Base-by-base conservation (phyloP, 768 basidiomycete species). In the Xanthoconium stramineum region DNA sequence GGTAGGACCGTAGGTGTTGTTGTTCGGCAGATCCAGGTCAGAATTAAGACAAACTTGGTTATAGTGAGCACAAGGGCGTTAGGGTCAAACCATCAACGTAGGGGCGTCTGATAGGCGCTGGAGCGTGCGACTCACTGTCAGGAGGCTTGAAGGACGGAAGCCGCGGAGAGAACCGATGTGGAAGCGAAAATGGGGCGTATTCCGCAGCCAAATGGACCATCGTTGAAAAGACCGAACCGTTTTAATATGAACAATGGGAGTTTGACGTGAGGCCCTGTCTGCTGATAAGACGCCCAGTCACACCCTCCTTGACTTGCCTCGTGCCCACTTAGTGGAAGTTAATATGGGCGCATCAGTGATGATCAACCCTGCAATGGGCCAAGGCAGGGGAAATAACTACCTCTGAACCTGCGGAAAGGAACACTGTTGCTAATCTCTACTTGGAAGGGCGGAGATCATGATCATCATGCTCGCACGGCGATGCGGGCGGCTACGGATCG, bases 31-130 rank as follows among this genome's bases (percentile, higher is more conserved):
- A 50, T 28, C 20, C 30, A 37, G 1, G 6, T 10, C 33, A 10
- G 30, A 14, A 35, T 20, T 12, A 17, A 14, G 46, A 42, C 46
- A 29, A 47, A 55, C 36, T 45, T 38, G 35, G 57, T 37, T 53
- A 62, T 52, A 39, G 43, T 39, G 47, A 14, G 33, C 9, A 12
- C n/a, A 51, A 44, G 32, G 59, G 44, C 35, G 35, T 24, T 24
- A n/a, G 9, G 19, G 19, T 19, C 35, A 9, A n/a, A 15, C 42
- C 10, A 24, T 15, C 33, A 33, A 8, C 33, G 33, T 33, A 6
- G 20, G 20, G 20, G 13, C n/a, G 19, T 35, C 46, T 40, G 47
- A 50, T 46, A 6, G 43, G 10, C 50, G 50, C 49, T 29, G 36
- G 14, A 20, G 28, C 47, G 36, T 32, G 24, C 24, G 17, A 24